These are phyloP conservation scores for Pistacia atlantica DNA, from an alignment of 345 rosid species.

Conservation along the genomic window DNA sequence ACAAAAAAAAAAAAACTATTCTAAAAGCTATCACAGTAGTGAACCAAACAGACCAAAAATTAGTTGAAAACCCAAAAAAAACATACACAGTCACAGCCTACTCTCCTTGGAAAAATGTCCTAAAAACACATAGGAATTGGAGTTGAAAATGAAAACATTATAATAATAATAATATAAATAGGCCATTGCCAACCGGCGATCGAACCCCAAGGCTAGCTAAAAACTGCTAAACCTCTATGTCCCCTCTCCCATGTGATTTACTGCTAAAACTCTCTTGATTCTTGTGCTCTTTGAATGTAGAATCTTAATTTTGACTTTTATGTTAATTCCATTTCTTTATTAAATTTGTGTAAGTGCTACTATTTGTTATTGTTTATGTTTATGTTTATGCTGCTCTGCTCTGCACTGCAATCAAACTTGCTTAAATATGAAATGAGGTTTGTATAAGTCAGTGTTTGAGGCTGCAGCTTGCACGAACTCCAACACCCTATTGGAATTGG, in stretches of 20 bases:
- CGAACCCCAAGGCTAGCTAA: background rate
- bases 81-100: too few species aligned
- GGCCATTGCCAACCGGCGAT: background rate
- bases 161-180: too few species aligned
- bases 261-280: constrained; percentile 50
- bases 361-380: background rate
- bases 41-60: too few species aligned
- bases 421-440: background rate
- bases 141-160: background rate
- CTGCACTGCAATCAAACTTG: too few species aligned
- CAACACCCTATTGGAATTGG: background rate
- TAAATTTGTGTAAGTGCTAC: background rate
- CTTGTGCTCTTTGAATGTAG: constrained; percentile 52
- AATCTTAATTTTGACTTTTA: constrained; percentile 49
- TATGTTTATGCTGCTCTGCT: background rate
- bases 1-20: too few species aligned
- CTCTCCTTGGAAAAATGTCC: too few species aligned
- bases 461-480: constrained; percentile 5
- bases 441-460: constrained; percentile 21
- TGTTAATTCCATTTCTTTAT: constrained; percentile 4
- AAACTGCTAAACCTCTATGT: background rate
- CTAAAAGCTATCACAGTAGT: too few species aligned
- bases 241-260: constrained; percentile 55
- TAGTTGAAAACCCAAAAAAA: too few species aligned
- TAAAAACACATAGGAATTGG: background rate